Evolutionary conservation across 768 basidiomycete species (phyloP).

Genomic region (Boletellus emodensis): DNA sequence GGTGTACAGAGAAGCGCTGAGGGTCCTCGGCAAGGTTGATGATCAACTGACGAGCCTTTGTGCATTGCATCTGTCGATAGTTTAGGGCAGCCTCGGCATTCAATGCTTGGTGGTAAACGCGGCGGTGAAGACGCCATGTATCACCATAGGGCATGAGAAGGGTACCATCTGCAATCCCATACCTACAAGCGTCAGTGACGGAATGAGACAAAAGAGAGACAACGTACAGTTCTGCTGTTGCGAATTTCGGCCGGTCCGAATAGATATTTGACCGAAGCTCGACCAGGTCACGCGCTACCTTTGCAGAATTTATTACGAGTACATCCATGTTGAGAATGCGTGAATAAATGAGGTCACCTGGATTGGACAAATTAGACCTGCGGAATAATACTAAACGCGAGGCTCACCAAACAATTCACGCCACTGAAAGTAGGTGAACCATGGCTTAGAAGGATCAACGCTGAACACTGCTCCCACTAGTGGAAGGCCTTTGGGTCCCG

Average conservation of each 20-base stretch:
- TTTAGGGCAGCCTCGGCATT: constrained; percentile 20
- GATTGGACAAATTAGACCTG: not conserved
- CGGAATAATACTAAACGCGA: not conserved
- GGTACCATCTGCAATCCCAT: constrained; percentile 35
- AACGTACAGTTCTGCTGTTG: constrained; percentile 19
- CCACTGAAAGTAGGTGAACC: constrained; percentile 34
- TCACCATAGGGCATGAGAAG: constrained; percentile 36
- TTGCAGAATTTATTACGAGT: constrained; percentile 27
- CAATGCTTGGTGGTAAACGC: constrained; percentile 34
- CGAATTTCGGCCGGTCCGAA: constrained; percentile 31
- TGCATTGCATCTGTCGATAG: constrained; percentile 33
- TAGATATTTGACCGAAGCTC: constrained; percentile 30
- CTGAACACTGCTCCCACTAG: constrained; percentile 25
- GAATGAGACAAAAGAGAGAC: not conserved
- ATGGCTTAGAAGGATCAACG: constrained; percentile 28
- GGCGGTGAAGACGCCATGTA: constrained; percentile 36
- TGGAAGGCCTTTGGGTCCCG: constrained; percentile 48
- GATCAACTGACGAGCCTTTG: constrained; percentile 32
- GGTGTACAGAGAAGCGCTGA: constrained; percentile 21
- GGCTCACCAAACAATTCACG: constrained; percentile 22
- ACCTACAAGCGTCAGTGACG: constrained; percentile 5
- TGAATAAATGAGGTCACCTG: constrained; percentile 23
- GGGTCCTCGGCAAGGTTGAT: constrained; percentile 30
- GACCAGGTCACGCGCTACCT: constrained; percentile 26
- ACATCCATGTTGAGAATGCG: constrained; percentile 22